Evolutionary conservation across 2,329 filamentous ascomycete species (phyloP).

Genomic region (Amphichorda felina): DNA sequence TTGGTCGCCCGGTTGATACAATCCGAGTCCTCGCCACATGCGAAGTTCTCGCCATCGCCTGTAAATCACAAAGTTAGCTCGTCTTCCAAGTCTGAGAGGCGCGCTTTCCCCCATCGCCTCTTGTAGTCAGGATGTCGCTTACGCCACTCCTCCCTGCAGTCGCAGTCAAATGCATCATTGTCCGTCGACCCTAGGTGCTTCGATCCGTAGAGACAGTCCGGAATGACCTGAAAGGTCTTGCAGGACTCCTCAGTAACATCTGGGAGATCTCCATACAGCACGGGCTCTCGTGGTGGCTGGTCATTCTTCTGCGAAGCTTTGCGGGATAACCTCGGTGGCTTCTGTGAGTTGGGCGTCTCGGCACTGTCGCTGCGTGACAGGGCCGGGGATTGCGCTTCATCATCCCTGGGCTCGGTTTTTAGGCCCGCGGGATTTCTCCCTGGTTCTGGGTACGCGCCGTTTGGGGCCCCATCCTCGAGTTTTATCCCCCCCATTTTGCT

Average conservation of each 20-base stretch:
- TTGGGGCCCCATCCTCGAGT: conserved; percentile 25
- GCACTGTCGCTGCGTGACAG: conserved; percentile 32
- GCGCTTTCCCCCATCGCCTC: neutral
- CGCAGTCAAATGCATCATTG: conserved; percentile 83
- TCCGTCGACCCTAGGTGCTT: conserved; percentile 88
- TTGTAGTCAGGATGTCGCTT: conserved; percentile 26
- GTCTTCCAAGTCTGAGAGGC: no score
- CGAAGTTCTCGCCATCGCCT: conserved; percentile 60
- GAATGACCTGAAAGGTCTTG: conserved; percentile 66
- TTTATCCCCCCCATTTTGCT: conserved; percentile 31
- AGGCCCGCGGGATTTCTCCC: conserved; percentile 17
- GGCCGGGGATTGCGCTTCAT: conserved; percentile 25
- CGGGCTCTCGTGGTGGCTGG: conserved; percentile 36
- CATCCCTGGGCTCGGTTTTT: conserved; percentile 16
- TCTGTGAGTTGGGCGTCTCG: conserved; percentile 34
- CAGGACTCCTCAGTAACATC: conserved; percentile 70
- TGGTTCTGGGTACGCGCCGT: conserved; percentile 14
- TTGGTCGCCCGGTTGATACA: conserved; percentile 98
- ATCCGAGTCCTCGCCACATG: conserved; percentile 91
- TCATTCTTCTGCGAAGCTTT: conserved; percentile 59
- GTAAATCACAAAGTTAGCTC: conserved; percentile 1
- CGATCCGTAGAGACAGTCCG: conserved; percentile 80
- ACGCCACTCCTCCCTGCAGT: conserved; percentile 94
- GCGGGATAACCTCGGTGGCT: conserved; percentile 60
- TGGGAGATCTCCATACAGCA: conserved; percentile 62